These are phyloP conservation scores for Botrytis porri DNA, from an alignment of 2,329 filamentous ascomycete species.

Conservation along the genomic window DNA sequence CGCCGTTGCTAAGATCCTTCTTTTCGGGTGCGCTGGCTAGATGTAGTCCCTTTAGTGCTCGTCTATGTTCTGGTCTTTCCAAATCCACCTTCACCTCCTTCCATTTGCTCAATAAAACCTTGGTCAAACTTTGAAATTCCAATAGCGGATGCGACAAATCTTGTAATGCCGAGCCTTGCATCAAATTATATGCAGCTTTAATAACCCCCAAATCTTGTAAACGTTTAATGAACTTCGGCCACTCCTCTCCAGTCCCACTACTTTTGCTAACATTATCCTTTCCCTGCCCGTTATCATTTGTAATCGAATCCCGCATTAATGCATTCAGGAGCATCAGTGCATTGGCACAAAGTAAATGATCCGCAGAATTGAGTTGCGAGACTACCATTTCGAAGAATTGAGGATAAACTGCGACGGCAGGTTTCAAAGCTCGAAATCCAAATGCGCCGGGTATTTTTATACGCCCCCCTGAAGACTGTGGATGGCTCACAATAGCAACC, in stretches of 20 bases:
- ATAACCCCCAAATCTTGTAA: conserved; percentile 92
- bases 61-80: conserved; percentile 82
- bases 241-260: conserved; percentile 60
- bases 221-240: conserved; percentile 92
- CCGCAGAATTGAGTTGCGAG: conserved; percentile 84
- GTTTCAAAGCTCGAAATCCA: conserved; percentile 88
- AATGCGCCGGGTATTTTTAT: conserved; percentile 59
- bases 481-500: conserved; percentile 87
- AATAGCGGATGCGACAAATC: conserved; percentile 86
- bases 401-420: conserved; percentile 84
- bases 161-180: conserved; percentile 90
- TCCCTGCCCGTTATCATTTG: conserved; percentile 54
- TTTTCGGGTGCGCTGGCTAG: conserved; percentile 73
- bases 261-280: conserved; percentile 39
- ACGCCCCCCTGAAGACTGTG: conserved; percentile 52
- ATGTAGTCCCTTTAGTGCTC: conserved; percentile 74
- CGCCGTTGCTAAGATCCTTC: conserved; percentile 39
- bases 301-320: conserved; percentile 86
- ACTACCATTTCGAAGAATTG: conserved; percentile 95
- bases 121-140: conserved; percentile 90
- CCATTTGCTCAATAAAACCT: conserved; percentile 85
- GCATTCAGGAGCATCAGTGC: conserved; percentile 94
- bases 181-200: conserved; percentile 84
- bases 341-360: conserved; percentile 94
- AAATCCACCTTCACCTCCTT: conserved; percentile 79